Conservation (phyloP, 768 basidiomycete species). For the Harrya chromipes region DNA sequence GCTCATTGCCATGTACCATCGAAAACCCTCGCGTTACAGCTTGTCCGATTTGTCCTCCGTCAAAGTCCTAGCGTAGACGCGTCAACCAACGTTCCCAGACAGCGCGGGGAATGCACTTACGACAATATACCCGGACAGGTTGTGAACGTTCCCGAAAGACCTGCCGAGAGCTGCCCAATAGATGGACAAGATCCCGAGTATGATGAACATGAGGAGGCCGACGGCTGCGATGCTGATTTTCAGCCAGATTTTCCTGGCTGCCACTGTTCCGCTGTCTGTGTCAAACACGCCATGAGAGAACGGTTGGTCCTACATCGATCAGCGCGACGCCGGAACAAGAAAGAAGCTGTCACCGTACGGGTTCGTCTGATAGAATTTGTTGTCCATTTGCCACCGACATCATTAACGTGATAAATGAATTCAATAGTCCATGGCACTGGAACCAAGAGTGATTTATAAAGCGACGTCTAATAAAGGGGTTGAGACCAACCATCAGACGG, state of each 20-base stretch:
- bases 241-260: constrained; percentile 39
- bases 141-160: constrained; percentile 33
- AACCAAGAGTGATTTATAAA: constrained; percentile 17
- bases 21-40: constrained; percentile 40
- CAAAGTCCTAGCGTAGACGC: constrained; percentile 48
- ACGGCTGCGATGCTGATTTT: constrained; percentile 37
- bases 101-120: constrained; percentile 34
- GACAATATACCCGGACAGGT: constrained; percentile 55
- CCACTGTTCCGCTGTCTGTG: constrained; percentile 24
- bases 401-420: background rate
- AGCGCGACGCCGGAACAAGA: constrained; percentile 1
- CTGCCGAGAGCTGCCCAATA: constrained; percentile 61
- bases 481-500: background rate
- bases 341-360: constrained; percentile 6
- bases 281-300: constrained; percentile 32
- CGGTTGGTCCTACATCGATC: constrained; percentile 19
- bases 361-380: constrained; percentile 1
- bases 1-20: constrained; percentile 25
- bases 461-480: constrained; percentile 5
- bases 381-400: constrained; percentile 4
- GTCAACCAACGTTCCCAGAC: background rate
- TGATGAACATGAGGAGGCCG: constrained; percentile 38
- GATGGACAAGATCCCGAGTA: constrained; percentile 52
- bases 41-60: constrained; percentile 51
- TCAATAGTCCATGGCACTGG: background rate